These are phyloP conservation scores for Geranium rotundifolium DNA, from an alignment of 345 rosid species.

Conservation along the genomic window DNA sequence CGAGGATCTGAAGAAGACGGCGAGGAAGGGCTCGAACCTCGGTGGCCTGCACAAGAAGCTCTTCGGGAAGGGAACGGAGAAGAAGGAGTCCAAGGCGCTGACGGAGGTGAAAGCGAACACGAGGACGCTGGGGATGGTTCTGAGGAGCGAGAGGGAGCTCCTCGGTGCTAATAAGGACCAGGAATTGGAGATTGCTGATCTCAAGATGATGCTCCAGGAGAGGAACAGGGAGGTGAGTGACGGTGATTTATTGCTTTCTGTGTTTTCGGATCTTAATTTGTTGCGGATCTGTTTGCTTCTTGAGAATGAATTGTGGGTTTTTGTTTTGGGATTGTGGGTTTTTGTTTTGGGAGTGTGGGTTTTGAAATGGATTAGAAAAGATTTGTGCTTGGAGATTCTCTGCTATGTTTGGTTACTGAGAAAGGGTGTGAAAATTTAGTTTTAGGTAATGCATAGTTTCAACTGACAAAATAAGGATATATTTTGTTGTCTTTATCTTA, in stretches of 20 bases:
- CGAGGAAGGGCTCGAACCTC: constrained; percentile 13
- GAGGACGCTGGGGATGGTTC: constrained; percentile 80
- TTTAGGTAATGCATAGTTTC: too few species aligned
- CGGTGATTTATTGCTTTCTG: too few species aligned
- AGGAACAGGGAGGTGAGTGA: constrained; percentile 59
- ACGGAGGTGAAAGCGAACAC: constrained; percentile 64
- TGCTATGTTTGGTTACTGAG: too few species aligned
- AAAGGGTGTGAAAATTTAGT: too few species aligned
- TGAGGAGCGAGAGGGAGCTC: constrained; percentile 87
- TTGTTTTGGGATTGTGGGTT: too few species aligned
- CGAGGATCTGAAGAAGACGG: constrained; percentile 58
- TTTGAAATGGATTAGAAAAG: too few species aligned
- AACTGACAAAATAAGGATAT: too few species aligned
- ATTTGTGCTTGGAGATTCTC: too few species aligned
- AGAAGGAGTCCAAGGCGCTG: constrained; percentile 47
- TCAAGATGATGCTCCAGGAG: constrained; percentile 41
- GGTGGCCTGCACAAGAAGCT: too few species aligned
- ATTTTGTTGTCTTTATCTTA: too few species aligned
- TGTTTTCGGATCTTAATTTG: not conserved
- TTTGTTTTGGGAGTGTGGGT: too few species aligned
- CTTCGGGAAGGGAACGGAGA: too few species aligned
- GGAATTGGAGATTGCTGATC: constrained; percentile 45
- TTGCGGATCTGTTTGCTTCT: not conserved
- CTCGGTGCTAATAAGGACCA: constrained; percentile 57
- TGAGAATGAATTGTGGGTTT: not conserved